Percentiles rank a stretch among this genome's conserved stretches.
These are phyloP conservation scores for Yamadazyma conglobata DNA, from an alignment of 1,139 yeast genomes.

Conservation along the genomic window DNA sequence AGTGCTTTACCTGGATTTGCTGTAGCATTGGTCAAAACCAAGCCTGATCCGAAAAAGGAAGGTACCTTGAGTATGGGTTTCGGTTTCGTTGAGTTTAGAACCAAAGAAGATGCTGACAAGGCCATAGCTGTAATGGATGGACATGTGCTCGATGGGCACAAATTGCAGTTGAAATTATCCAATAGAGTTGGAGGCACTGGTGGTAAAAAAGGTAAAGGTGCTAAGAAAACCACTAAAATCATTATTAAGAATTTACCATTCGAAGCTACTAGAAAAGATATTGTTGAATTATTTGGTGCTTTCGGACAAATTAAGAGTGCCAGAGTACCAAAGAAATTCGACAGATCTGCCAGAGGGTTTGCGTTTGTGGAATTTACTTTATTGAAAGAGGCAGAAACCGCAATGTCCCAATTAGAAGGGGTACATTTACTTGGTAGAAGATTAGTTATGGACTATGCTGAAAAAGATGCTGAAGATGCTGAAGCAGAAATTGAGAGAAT, in stretches of 20 bases:
- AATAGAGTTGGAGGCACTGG: constrained; percentile 55
- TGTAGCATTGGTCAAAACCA: constrained; percentile 78
- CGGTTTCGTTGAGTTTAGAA: constrained; percentile 88
- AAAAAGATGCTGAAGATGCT: constrained; percentile 73
- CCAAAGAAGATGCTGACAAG: constrained; percentile 70
- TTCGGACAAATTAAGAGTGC: constrained; percentile 94
- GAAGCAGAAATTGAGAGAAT: constrained; percentile 87
- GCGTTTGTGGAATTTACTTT: constrained; percentile 92
- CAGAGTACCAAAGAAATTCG: constrained; percentile 94
- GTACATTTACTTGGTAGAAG: constrained; percentile 96
- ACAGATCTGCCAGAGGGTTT: constrained; percentile 93
- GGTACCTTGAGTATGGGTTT: constrained; percentile 90
- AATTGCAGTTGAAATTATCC: constrained; percentile 81
- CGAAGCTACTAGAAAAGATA: constrained; percentile 90
- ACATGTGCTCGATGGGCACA: constrained; percentile 81
- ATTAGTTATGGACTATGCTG: constrained; percentile 92
- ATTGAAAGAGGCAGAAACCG: constrained; percentile 89
- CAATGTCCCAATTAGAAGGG: constrained; percentile 93
- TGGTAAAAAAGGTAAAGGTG: constrained; percentile 29
- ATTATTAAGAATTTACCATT: constrained; percentile 96
- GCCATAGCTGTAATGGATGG: constrained; percentile 80
- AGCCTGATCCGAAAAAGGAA: constrained; percentile 77
- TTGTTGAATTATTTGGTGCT: constrained; percentile 84
- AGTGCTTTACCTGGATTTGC: constrained; percentile 74
- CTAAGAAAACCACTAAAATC: constrained; percentile 57